A percentile compares a stretch with the other conserved stretches of the same genome.
phyloP scores from a whole-genome alignment of 2,329 filamentous ascomycete species.

The Penicillium sp. region DNA sequence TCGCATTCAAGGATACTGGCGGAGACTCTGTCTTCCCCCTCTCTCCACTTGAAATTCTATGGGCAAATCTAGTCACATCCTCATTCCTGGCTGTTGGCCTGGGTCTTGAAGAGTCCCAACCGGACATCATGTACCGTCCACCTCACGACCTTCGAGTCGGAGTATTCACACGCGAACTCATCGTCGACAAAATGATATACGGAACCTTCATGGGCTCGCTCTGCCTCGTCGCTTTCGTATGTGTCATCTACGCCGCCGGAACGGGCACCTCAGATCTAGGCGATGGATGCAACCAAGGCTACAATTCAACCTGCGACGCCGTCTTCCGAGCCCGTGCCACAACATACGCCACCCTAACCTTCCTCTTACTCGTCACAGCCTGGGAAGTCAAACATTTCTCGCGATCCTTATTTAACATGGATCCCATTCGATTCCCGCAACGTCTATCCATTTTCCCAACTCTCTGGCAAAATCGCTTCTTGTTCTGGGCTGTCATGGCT shows the following conservation, averaged over 20 bases:
- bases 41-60: slow-evolving; percentile 81
- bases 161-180: slow-evolving; percentile 47
- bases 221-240: slow-evolving; percentile 45
- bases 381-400: slow-evolving; percentile 79
- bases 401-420: slow-evolving; percentile 71
- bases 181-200: slow-evolving; percentile 48
- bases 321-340: slow-evolving; percentile 72
- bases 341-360: slow-evolving; percentile 73
- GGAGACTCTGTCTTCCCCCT: slow-evolving; percentile 81
- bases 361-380: slow-evolving; percentile 73
- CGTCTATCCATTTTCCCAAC: slow-evolving; percentile 66
- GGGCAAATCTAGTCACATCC: slow-evolving; percentile 90
- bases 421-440: slow-evolving; percentile 59
- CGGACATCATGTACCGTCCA: slow-evolving; percentile 77
- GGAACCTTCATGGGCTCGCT: slow-evolving; percentile 53
- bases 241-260: slow-evolving; percentile 44
- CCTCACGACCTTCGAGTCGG: slow-evolving; percentile 64
- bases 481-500: slow-evolving; percentile 66
- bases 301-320: slow-evolving; percentile 53
- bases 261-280: slow-evolving; percentile 55
- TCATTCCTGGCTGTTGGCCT: slow-evolving; percentile 85
- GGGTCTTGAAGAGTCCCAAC: slow-evolving; percentile 73
- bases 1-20: slow-evolving; percentile 74
- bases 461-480: slow-evolving; percentile 71
- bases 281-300: slow-evolving; percentile 57